A percentile compares a stretch with the other conserved stretches of the same genome.
These are phyloP conservation scores for Suillus plorans DNA, from an alignment of 768 basidiomycete species.

Conservation along the genomic window DNA sequence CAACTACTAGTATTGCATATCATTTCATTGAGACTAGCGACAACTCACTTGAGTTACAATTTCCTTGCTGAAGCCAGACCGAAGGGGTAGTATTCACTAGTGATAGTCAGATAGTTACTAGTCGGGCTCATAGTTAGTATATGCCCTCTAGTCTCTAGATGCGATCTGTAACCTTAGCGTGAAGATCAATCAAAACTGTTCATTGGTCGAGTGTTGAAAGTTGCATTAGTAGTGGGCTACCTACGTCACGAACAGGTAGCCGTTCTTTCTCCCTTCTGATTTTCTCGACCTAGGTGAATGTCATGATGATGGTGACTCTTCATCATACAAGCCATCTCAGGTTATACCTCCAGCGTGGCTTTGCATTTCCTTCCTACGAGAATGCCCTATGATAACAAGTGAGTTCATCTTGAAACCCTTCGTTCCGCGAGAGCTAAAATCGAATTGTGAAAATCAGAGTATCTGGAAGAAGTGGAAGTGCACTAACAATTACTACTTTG, in stretches of 20 bases:
- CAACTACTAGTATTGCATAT: conserved; percentile 5
- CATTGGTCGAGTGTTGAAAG: not conserved
- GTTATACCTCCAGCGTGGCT: conserved; percentile 11
- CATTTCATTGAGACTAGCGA: not conserved
- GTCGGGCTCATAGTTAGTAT: not conserved
- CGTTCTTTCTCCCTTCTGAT: conserved; percentile 1
- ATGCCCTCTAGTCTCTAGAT: not conserved
- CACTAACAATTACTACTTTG: not conserved
- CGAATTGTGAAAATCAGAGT: not conserved
- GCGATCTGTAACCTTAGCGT: not conserved
- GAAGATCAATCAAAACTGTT: not conserved
- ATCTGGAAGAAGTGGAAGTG: not conserved
- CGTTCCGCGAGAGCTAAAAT: conserved; percentile 15
- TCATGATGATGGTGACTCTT: conserved; percentile 5
- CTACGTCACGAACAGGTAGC: no score
- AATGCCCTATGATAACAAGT: conserved; percentile 17
- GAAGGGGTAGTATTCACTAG: not conserved
- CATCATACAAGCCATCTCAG: conserved; percentile 8
- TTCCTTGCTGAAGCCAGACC: not conserved
- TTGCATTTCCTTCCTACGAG: conserved; percentile 1
- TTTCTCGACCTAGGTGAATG: conserved; percentile 13
- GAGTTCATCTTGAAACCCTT: conserved; percentile 14
- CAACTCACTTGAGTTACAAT: no score
- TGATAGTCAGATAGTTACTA: not conserved
- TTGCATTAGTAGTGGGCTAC: not conserved